phyloP scores from a whole-genome alignment of 202 grass and related monocot species.

The Musa balbisiana region DNA sequence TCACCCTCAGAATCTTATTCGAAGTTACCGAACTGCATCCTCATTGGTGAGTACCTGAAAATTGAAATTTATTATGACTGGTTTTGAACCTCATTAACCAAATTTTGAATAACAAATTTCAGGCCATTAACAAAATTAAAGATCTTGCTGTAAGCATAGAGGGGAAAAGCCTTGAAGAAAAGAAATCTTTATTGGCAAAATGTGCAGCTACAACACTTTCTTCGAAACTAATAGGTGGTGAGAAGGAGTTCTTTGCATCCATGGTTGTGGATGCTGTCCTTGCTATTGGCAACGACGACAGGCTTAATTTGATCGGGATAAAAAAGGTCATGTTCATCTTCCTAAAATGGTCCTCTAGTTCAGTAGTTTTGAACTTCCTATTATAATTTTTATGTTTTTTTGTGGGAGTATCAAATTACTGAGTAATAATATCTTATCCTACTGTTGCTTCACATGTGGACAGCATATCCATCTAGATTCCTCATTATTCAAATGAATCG shows the following conservation, averaged over 20 bases:
- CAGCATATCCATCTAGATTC: neutral
- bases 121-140: conserved; percentile 81
- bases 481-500: neutral
- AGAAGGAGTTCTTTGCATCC: conserved; percentile 83
- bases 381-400: neutral
- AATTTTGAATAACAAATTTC: neutral
- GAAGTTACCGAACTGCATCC: conserved; percentile 65
- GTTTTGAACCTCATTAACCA: neutral
- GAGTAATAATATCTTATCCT: neutral
- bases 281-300: conserved; percentile 79
- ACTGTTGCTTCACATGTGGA: neutral
- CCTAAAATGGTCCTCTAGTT: neutral
- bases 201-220: conserved; percentile 88
- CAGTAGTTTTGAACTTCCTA: neutral
- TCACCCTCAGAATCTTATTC: conserved; percentile 76
- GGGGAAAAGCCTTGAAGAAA: conserved; percentile 84
- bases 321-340: conserved; percentile 54
- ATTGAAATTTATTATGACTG: conserved; percentile 1
- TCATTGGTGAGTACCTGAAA: conserved; percentile 40
- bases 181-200: conserved; percentile 75
- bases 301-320: conserved; percentile 87
- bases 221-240: conserved; percentile 78
- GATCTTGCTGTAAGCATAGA: conserved; percentile 92
- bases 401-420: neutral
- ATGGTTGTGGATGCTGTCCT: conserved; percentile 92